A percentile compares a stretch with the other conserved stretches of the same genome.
phyloP scores from a whole-genome alignment of 192 early-diverging fungal species.

The Coemansia sp. region DNA sequence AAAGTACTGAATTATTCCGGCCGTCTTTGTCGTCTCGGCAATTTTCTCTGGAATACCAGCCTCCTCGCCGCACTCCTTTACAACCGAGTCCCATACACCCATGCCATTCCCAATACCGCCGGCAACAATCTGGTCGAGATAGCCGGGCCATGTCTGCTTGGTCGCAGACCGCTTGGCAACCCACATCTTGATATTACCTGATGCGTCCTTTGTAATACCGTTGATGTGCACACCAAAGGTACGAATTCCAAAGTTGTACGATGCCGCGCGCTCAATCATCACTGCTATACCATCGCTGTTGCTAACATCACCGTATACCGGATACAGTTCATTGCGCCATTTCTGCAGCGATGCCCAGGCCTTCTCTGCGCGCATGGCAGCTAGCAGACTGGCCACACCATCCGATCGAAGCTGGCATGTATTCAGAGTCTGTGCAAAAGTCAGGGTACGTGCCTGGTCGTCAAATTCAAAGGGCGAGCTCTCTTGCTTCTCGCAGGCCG shows the following conservation, averaged over 20 bases:
- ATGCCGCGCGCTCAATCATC: slow-evolving; percentile 76
- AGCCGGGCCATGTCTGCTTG: slow-evolving; percentile 87
- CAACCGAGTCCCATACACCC: slow-evolving; percentile 57
- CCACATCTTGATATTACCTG: slow-evolving; percentile 74
- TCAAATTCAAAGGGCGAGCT: slow-evolving; percentile 7
- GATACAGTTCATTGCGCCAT: slow-evolving; percentile 86
- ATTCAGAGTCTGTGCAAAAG: slow-evolving; percentile 2
- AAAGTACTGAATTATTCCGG: slow-evolving; percentile 71
- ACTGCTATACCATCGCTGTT: slow-evolving; percentile 45
- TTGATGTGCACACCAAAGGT: slow-evolving; percentile 91
- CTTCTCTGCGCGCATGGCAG: background rate
- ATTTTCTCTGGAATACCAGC: slow-evolving; percentile 62
- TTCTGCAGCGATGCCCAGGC: slow-evolving; percentile 32
- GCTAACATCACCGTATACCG: slow-evolving; percentile 60
- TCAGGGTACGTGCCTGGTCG: background rate
- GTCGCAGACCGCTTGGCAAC: slow-evolving; percentile 69
- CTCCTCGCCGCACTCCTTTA: slow-evolving; percentile 92
- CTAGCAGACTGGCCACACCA: slow-evolving; percentile 15
- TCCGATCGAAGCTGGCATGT: slow-evolving; percentile 7
- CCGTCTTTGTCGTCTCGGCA: slow-evolving; percentile 51
- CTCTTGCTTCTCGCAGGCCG: slow-evolving; percentile 1
- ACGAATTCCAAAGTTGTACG: slow-evolving; percentile 75
- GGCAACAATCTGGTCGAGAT: slow-evolving; percentile 72
- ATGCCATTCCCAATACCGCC: slow-evolving; percentile 67
- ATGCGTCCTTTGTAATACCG: slow-evolving; percentile 54